Conservation (phyloP, 176 grass and related monocot genomes). For the Zoysia pacifica region DNA sequence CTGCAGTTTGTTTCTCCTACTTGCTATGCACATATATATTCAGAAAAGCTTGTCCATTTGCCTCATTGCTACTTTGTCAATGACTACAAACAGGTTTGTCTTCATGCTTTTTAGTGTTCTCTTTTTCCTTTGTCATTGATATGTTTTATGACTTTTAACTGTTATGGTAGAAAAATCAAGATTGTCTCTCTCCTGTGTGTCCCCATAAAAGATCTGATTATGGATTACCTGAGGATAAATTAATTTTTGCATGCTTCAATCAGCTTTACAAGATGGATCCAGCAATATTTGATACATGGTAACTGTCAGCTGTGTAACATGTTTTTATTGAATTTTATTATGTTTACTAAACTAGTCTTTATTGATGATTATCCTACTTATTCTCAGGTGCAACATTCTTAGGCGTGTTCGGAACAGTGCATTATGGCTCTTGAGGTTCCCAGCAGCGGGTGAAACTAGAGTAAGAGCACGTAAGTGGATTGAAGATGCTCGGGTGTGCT, state of each 20-base stretch:
- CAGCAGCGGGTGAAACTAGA: constrained; percentile 77
- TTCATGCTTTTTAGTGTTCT: neutral
- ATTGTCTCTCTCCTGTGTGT: constrained; percentile 59
- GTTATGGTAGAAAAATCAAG: constrained; percentile 63
- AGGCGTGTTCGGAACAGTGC: constrained; percentile 74
- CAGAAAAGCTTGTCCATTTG: constrained; percentile 85
- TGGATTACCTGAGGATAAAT: constrained; percentile 77
- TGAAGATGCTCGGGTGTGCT: neutral
- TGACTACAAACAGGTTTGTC: constrained; percentile 79
- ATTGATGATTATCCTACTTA: neutral
- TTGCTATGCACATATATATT: constrained; percentile 71
- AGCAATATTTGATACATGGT: constrained; percentile 91
- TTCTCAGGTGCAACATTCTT: constrained; percentile 90
- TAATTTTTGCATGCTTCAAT: constrained; percentile 95
- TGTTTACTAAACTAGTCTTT: constrained; percentile 3
- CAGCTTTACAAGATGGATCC: constrained; percentile 98
- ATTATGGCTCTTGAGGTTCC: constrained; percentile 86
- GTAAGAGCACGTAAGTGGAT: constrained; percentile 74
- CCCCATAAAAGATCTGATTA: constrained; percentile 82
- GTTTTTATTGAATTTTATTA: neutral
- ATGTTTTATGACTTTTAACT: constrained; percentile 17
- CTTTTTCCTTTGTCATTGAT: constrained; percentile 1
- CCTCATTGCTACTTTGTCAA: constrained; percentile 96
- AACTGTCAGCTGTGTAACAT: constrained; percentile 16
- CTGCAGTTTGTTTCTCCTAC: constrained; percentile 87